phyloP scores from a whole-genome alignment of 352 stramenopile species.

The Pythium aquatile region DNA sequence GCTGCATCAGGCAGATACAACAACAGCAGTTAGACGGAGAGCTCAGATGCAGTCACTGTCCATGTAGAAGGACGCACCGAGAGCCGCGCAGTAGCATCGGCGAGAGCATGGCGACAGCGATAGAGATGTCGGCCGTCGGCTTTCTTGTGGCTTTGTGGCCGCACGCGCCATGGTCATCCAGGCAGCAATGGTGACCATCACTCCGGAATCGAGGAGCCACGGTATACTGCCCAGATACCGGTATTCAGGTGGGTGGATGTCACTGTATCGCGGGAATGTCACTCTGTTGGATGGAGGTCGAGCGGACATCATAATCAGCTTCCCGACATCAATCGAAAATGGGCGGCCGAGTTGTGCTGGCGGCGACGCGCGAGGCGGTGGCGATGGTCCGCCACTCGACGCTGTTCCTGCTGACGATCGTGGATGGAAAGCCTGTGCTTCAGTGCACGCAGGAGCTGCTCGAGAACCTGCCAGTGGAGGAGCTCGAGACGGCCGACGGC shows the following conservation, averaged over 20 bases:
- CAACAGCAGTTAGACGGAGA: background rate
- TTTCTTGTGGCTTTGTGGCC: background rate
- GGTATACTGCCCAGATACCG: constrained; percentile 11
- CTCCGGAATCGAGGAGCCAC: constrained; percentile 13
- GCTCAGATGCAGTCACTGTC: background rate
- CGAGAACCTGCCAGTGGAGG: constrained; percentile 11
- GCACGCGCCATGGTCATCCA: constrained; percentile 5
- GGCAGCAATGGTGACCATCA: constrained; percentile 20
- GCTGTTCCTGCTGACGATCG: constrained; percentile 52
- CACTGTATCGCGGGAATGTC: constrained; percentile 8
- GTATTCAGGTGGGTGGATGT: constrained; percentile 14
- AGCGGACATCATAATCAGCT: background rate
- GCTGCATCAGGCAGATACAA: constrained; percentile 3
- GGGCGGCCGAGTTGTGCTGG: constrained; percentile 49
- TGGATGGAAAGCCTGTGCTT: constrained; percentile 12
- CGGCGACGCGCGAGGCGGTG: constrained; percentile 35
- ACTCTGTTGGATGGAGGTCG: constrained; percentile 22
- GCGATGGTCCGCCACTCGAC: constrained; percentile 55
- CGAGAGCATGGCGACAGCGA: constrained; percentile 9
- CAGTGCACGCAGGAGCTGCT: constrained; percentile 26
- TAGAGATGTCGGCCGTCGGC: background rate
- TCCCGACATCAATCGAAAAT: constrained; percentile 32
- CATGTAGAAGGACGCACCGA: constrained; percentile 12
- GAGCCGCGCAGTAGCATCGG: constrained; percentile 22
- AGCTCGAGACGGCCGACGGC: background rate